These are phyloP conservation scores for Solanum habrochaites DNA, from an alignment of 257 asterid species.

Conservation along the genomic window DNA sequence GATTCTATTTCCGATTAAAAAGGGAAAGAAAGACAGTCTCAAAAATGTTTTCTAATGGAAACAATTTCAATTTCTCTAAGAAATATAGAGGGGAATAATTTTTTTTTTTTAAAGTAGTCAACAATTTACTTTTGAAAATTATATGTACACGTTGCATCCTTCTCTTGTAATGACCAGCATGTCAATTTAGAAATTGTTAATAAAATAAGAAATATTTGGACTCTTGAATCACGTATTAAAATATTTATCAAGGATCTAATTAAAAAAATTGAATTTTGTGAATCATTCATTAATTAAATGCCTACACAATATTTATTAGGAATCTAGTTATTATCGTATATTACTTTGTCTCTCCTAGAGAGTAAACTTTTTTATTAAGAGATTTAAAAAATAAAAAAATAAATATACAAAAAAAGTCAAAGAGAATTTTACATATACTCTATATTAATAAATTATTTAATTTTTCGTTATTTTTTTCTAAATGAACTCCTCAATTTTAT, in stretches of 20 bases:
- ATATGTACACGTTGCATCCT: not conserved
- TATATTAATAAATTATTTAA: no score
- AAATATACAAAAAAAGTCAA: no score
- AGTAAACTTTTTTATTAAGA: no score
- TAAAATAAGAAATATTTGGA: not conserved
- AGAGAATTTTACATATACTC: accelerated
- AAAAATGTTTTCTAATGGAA: not conserved
- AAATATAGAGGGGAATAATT: not conserved
- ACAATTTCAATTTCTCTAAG: not conserved
- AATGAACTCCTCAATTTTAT: no score
- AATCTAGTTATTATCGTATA: no score
- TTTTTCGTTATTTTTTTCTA: no score
- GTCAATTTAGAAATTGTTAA: not conserved
- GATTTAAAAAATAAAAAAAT: no score
- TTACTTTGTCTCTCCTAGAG: no score
- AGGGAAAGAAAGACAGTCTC: not conserved
- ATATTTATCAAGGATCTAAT: no score
- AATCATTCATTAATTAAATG: not conserved
- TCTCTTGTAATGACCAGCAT: not conserved
- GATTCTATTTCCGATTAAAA: accelerated
- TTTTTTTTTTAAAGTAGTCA: not conserved
- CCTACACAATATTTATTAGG: no score
- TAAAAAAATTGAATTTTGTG: no score
- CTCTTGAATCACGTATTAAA: not conserved
- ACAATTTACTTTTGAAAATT: not conserved